Evolutionary conservation across 139 green algal genomes (phyloP), one percentile per base, ranked within the genome.

Genomic region (Chlamydomonas eustigma): DNA sequence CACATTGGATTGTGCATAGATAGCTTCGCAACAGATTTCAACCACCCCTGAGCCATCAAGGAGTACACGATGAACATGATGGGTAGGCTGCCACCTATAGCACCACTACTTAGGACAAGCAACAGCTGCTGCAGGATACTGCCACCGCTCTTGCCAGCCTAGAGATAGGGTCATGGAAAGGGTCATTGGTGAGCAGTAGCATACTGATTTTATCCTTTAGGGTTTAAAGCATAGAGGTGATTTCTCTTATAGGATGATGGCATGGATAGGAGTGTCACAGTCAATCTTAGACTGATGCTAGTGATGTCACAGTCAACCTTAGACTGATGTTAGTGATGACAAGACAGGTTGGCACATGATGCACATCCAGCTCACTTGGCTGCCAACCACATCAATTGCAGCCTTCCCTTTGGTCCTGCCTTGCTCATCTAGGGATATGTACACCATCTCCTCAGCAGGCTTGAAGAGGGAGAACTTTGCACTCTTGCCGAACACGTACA

Each of bases 401-500:
- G 94, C 94, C 81, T 98, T 98, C 64, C 94, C 92, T 73, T 96
- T 94, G 38, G 92, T 97, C 44, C 90, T 76, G 31, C 79, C 83
- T 74, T 94, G 81, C 36, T 91, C 83, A 66, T 91, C 87, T 58
- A 93, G 73, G 8, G 69, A 83, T 32, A 93, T 88, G 82, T 93
- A 92, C 0, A 87, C 93, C 92, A 98, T 97, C 85, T 98, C 94
- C 79, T 97, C 94, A 4, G 93, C 91, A 4, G 94, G 94, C 87
- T 98, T 98, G 85, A 95, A 97, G 84, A 98, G 85, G n/a, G 38
- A 87, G 80, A 97, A 97, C 87, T 97, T 97, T 75, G 92, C 91
- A n/a, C 86, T 88, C 74, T 89, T 90, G 66, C 77, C 77, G 70
- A 97, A 90, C 30, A 97, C 90, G 80, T 94, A 93, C 65, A 96